phyloP scores from a whole-genome alignment of 305 asterid genomes.

The Fraxinus dipetala region DNA sequence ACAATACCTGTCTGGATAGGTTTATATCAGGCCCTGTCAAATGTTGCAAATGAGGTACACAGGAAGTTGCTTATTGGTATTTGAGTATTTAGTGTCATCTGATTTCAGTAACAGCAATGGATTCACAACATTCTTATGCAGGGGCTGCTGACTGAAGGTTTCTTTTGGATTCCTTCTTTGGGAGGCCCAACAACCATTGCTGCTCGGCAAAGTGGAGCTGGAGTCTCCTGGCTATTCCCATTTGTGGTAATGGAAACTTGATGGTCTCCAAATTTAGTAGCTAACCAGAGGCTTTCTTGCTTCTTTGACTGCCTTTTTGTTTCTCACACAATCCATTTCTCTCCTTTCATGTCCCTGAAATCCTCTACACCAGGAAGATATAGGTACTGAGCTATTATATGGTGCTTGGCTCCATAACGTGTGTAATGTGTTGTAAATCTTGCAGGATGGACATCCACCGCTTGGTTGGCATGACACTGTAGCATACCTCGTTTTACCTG shows the following conservation, averaged over 20 bases:
- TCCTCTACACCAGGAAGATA: constrained; percentile 7
- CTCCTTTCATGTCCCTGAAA: constrained; percentile 8
- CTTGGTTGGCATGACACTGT: constrained; percentile 95
- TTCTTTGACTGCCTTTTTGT: constrained; percentile 11
- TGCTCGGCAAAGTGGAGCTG: constrained; percentile 97
- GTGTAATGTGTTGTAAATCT: constrained; percentile 20
- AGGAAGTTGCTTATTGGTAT: constrained; percentile 21
- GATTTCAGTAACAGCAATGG: constrained; percentile 6
- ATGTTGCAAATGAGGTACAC: constrained; percentile 97
- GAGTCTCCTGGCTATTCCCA: constrained; percentile 91
- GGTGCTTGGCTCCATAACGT: constrained; percentile 13
- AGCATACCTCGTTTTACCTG: constrained; percentile 93
- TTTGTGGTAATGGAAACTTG: constrained; percentile 70
- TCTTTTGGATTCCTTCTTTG: constrained; percentile 99
- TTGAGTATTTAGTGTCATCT: constrained; percentile 9
- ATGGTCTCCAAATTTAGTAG: not conserved
- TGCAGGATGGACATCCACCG: constrained; percentile 98
- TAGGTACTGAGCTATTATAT: constrained; percentile 14
- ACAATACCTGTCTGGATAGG: constrained; percentile 99
- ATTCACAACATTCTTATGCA: constrained; percentile 27
- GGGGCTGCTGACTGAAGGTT: constrained; percentile 98
- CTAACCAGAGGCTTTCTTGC: constrained; percentile 8
- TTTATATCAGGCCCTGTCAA: constrained; percentile 95
- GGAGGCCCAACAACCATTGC: constrained; percentile 99
- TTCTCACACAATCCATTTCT: constrained; percentile 12